phyloP scores from a whole-genome alignment of 2,329 filamentous ascomycete species.

The Cyclaneusma minus region DNA sequence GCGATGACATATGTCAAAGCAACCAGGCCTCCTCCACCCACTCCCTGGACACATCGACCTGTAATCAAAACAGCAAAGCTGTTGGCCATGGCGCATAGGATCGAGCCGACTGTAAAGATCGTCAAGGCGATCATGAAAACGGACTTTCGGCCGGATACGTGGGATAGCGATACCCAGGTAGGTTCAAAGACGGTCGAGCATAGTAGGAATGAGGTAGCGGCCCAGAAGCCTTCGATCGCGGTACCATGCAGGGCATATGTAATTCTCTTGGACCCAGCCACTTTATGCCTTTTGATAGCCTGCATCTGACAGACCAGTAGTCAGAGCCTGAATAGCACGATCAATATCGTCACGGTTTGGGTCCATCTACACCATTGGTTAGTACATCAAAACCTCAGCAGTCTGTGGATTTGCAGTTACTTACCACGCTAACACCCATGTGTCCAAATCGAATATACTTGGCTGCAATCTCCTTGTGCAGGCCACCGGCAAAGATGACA shows the following conservation, averaged over 20 bases:
- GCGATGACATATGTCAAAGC: conserved; percentile 27
- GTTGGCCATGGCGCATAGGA: no score
- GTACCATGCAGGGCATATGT: conserved; percentile 28
- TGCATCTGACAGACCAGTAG: conserved; percentile 58
- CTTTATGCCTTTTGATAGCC: conserved; percentile 36
- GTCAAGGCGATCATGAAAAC: no score
- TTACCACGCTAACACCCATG: conserved; percentile 84
- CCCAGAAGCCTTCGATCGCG: conserved; percentile 48
- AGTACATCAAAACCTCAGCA: conserved; percentile 4
- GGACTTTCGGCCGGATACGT: conserved; percentile 20
- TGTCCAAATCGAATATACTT: conserved; percentile 95
- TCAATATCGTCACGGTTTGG: conserved; percentile 68
- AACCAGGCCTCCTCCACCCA: conserved; percentile 32
- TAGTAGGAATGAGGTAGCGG: conserved; percentile 51
- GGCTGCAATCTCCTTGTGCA: conserved; percentile 88
- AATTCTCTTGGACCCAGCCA: no score
- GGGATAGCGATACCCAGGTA: conserved; percentile 16
- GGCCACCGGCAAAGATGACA: conserved; percentile 84
- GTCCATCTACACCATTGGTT: conserved; percentile 39
- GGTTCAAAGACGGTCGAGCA: conserved; percentile 43
- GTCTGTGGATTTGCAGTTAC: conserved; percentile 17
- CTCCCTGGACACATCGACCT: conserved; percentile 27
- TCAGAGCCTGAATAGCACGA: conserved; percentile 64
- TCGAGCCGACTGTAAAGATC: no score
- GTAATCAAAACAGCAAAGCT: conserved; percentile 13